Evolutionary conservation across 2,329 filamentous ascomycete species (phyloP).

Genomic region (Xylariaceae sp.): DNA sequence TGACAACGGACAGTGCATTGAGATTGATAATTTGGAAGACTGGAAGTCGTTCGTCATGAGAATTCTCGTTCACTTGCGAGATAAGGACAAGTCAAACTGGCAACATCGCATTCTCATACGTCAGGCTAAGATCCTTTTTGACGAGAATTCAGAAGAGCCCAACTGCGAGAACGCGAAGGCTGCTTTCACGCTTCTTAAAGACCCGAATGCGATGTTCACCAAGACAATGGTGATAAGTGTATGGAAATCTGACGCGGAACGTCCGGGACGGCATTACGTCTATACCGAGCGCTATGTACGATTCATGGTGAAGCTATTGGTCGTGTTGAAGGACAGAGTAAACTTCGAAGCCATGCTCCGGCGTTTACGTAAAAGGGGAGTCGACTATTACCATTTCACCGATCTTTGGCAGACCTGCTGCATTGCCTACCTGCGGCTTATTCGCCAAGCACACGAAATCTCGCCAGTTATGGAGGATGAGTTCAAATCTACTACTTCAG

Average conservation of each 20-base stretch:
- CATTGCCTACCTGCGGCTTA: constrained; percentile 47
- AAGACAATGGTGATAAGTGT: constrained; percentile 94
- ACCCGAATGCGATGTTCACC: constrained; percentile 62
- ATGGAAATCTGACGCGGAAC: constrained; percentile 87
- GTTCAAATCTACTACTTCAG: constrained; percentile 49
- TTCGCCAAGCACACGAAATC: constrained; percentile 47
- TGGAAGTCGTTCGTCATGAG: constrained; percentile 53
- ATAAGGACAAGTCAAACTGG: constrained; percentile 90
- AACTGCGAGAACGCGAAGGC: constrained; percentile 63
- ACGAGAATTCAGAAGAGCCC: constrained; percentile 40
- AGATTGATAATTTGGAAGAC: constrained; percentile 56
- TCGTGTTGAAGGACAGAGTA: constrained; percentile 66
- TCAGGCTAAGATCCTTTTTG: constrained; percentile 54
- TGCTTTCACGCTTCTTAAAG: constrained; percentile 69
- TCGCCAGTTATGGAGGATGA: constrained; percentile 45
- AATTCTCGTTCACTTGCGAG: constrained; percentile 47
- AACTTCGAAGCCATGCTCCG: constrained; percentile 75
- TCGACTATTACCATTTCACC: constrained; percentile 63
- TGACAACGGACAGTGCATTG: constrained; percentile 43
- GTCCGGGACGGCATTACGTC: constrained; percentile 80
- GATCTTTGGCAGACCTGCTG: constrained; percentile 57
- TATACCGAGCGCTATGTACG: constrained; percentile 83
- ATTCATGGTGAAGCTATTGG: constrained; percentile 71
- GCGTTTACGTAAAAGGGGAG: constrained; percentile 73
- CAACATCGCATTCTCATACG: constrained; percentile 86